Evolutionary conservation across 495 filamentous ascomycete species (phyloP), one percentile per base, ranked within the genome.

Genomic region (Aspergillus incahuasiensis): DNA sequence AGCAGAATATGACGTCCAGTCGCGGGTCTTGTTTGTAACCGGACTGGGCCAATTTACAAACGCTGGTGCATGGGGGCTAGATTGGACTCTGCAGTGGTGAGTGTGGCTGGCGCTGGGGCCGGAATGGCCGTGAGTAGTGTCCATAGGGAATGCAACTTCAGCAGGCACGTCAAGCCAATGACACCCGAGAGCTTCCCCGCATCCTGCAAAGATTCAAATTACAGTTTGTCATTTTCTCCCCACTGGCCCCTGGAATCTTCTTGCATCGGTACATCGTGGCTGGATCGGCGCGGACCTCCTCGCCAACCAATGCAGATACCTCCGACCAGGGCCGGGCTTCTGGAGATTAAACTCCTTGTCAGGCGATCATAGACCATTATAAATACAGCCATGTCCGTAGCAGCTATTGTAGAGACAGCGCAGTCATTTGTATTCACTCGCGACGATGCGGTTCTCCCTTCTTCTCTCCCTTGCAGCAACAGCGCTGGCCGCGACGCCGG

Each of bases 31-130:
- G 56, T 69, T 58, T 55, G 68, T 88, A 9, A 69, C 71, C 8
- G 76, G 74, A 5, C 67, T 88, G 58, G 68, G 78, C 24, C 65
- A 71, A 24, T 35, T 77, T 45, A 86, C 81, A 0, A 49, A 40
- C 0, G 60, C 62, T 5, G 85, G 85, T 13, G 86, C 86, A 21
- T 89, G 80, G 74, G 69, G 45, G 12, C 56, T 59, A 32, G 68
- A 81, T 60, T 89, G 83, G 84, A 71, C 74, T 22, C 63, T 88
- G 56, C 77, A 64, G 39, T 88, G 84, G 85, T 77, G 59, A 58
- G 41, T 21, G 25, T 32, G 47, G 32, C 18, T 32, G 22, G 50
- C 28, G 25, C 6, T 35, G 21, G 35, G 11, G 16, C 24, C 39
- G 20, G 35, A 35, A 19, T 28, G 9, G 22, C 21, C 21, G 20